phyloP scores from a whole-genome alignment of 2,329 filamentous ascomycete genomes.

The Neopestalotiopsis clavispora region DNA sequence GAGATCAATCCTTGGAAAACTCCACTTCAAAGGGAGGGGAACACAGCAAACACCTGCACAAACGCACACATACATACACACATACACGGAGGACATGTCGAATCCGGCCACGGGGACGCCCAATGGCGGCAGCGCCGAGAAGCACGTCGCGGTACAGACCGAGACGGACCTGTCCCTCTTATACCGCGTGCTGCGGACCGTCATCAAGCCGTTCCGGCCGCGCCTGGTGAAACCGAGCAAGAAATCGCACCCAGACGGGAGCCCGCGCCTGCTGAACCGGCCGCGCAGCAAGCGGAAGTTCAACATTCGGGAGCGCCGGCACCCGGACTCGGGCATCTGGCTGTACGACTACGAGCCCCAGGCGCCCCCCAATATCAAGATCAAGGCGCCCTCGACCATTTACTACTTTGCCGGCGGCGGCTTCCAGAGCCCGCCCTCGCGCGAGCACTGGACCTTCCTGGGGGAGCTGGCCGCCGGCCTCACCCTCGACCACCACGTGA shows the following conservation, averaged over 20 bases:
- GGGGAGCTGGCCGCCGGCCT: conserved; percentile 49
- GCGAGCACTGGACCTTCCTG: conserved; percentile 57
- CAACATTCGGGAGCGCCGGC: conserved; percentile 22
- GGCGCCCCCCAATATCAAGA: neutral
- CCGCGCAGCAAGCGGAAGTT: conserved; percentile 17
- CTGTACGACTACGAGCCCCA: conserved; percentile 24
- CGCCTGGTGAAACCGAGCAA: conserved; percentile 22
- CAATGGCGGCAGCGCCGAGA: neutral
- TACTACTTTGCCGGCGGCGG: conserved; percentile 63
- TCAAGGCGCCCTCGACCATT: conserved; percentile 35
- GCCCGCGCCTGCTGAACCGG: conserved; percentile 20
- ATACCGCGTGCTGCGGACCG: conserved; percentile 23
- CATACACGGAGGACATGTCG: neutral
- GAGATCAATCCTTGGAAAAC: neutral
- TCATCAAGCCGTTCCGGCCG: conserved; percentile 25
- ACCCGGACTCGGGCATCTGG: conserved; percentile 20
- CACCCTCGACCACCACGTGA: conserved; percentile 42
- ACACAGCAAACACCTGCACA: neutral
- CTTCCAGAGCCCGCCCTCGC: conserved; percentile 55
- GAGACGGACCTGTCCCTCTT: conserved; percentile 25
- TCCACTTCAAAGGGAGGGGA: neutral
- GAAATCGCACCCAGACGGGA: conserved; percentile 21
- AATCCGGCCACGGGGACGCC: neutral
- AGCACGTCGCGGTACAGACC: conserved; percentile 17
- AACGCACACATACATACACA: neutral